Conservation (phyloP, 2,329 filamentous ascomycete genomes). For the Byssothecium circinans region DNA sequence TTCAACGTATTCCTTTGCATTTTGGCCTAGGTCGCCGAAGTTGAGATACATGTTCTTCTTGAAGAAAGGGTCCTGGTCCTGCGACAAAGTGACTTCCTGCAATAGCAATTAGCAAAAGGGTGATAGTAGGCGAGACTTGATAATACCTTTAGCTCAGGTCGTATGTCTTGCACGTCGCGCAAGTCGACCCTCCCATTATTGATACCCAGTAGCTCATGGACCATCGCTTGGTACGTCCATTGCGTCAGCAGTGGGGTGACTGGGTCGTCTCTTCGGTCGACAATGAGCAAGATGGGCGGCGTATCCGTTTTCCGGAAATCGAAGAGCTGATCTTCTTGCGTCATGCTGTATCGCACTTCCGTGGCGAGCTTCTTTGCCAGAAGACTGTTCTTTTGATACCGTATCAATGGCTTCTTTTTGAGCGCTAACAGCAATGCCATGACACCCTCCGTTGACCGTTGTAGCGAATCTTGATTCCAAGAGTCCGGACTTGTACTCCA, state of each 20-base stretch:
- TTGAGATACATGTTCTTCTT: slow-evolving; percentile 99
- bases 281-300: slow-evolving; percentile 83
- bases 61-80: slow-evolving; percentile 98
- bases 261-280: slow-evolving; percentile 91
- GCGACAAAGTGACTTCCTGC: slow-evolving; percentile 85
- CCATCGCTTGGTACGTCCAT: slow-evolving; percentile 99
- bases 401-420: slow-evolving; percentile 95
- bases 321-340: slow-evolving; percentile 94
- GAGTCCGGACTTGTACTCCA: slow-evolving; percentile 81
- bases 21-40: slow-evolving; percentile 91
- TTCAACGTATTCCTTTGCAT: slow-evolving; percentile 98
- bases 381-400: slow-evolving; percentile 88
- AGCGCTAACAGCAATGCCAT: slow-evolving; percentile 81
- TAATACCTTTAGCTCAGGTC: slow-evolving; percentile 71
- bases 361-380: slow-evolving; percentile 90
- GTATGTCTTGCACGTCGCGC: slow-evolving; percentile 77
- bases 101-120: not conserved
- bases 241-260: slow-evolving; percentile 93
- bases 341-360: slow-evolving; percentile 89
- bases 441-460: slow-evolving; percentile 83
- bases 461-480: slow-evolving; percentile 88
- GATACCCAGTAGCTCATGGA: slow-evolving; percentile 92
- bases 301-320: slow-evolving; percentile 96
- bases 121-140: too few relatives aligned
- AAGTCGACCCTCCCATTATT: slow-evolving; percentile 93